A percentile compares a stretch with the other conserved stretches of the same genome.
Conservation (phyloP, 2,329 filamentous ascomycete genomes). For the Metarhizium album region DNA sequence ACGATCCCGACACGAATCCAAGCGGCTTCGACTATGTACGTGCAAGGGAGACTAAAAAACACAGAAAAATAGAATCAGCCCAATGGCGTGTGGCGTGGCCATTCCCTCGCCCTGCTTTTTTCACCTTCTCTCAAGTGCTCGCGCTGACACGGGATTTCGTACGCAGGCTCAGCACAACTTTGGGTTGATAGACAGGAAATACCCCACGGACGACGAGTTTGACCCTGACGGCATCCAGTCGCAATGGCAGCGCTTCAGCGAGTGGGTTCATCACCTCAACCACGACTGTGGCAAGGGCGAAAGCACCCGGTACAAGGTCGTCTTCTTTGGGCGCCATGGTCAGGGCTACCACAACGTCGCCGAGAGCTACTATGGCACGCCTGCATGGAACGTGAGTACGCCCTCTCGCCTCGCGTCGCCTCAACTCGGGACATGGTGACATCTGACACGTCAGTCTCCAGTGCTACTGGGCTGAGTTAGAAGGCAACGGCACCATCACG, state of each 20-base stretch:
- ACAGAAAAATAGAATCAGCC: no score
- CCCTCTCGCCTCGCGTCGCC: slow-evolving; percentile 8
- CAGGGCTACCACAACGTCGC: slow-evolving; percentile 56
- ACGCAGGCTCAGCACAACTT: slow-evolving; percentile 48
- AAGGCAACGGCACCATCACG: slow-evolving; percentile 50
- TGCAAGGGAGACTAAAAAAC: no score
- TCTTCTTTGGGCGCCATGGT: slow-evolving; percentile 61
- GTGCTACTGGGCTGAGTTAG: slow-evolving; percentile 55
- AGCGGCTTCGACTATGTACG: slow-evolving; percentile 54
- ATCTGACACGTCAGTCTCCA: slow-evolving; percentile 11
- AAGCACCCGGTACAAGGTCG: slow-evolving; percentile 49
- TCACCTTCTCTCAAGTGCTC: slow-evolving; percentile 3
- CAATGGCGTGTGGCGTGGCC: no score
- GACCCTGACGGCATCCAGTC: slow-evolving; percentile 32
- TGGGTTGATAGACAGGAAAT: slow-evolving; percentile 52
- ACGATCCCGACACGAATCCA: slow-evolving; percentile 44
- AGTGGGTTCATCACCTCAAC: slow-evolving; percentile 48
- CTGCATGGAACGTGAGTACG: slow-evolving; percentile 52
- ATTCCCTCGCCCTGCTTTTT: neutral
- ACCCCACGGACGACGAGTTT: slow-evolving; percentile 40
- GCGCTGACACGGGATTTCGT: neutral
- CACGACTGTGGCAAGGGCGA: slow-evolving; percentile 21
- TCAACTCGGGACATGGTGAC: slow-evolving; percentile 3
- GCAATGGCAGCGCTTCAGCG: slow-evolving; percentile 54
- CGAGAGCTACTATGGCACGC: slow-evolving; percentile 55